Percentiles rank a stretch among this genome's conserved stretches.
These are phyloP conservation scores for Microdochium trichocladiopsis DNA, from an alignment of 2,329 filamentous ascomycete species.

Conservation along the genomic window DNA sequence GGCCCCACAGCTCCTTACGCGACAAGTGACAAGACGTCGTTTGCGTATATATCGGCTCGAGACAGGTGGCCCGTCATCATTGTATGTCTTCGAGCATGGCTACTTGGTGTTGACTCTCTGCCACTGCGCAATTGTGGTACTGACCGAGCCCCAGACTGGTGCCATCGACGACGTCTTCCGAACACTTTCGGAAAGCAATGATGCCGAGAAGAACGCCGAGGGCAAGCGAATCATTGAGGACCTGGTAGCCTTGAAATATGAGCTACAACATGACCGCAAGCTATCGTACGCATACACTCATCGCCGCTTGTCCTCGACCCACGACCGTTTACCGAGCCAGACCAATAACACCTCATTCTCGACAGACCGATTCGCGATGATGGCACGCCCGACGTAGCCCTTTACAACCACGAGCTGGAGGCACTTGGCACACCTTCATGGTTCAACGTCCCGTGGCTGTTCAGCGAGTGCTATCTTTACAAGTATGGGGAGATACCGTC, in stretches of 20 bases:
- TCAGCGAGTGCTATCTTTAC: constrained; percentile 90
- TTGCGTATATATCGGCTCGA: constrained; percentile 77
- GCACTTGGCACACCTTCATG: constrained; percentile 68
- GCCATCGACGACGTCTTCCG: constrained; percentile 94
- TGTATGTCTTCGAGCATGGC: too few relatives aligned
- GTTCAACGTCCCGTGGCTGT: constrained; percentile 86
- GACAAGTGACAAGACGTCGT: constrained; percentile 78
- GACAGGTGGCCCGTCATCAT: constrained; percentile 93
- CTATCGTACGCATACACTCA: constrained; percentile 55
- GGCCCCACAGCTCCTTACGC: constrained; percentile 57
- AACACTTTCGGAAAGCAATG: constrained; percentile 50
- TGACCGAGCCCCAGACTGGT: constrained; percentile 58
- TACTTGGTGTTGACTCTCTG: too few relatives aligned
- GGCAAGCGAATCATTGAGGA: constrained; percentile 81
- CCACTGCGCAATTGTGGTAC: too few relatives aligned
- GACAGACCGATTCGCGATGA: constrained; percentile 68
- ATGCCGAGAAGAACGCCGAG: constrained; percentile 62
- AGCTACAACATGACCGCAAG: constrained; percentile 80
- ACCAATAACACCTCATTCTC: constrained; percentile 3
- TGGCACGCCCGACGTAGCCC: constrained; percentile 64
- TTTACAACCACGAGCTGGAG: constrained; percentile 82
- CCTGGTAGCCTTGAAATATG: constrained; percentile 82
- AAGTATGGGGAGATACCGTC: constrained; percentile 37
- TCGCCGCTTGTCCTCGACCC: neutral
- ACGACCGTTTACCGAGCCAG: neutral